Conservation (phyloP, 306 rosid species). For the Leucaena leucocephala region DNA sequence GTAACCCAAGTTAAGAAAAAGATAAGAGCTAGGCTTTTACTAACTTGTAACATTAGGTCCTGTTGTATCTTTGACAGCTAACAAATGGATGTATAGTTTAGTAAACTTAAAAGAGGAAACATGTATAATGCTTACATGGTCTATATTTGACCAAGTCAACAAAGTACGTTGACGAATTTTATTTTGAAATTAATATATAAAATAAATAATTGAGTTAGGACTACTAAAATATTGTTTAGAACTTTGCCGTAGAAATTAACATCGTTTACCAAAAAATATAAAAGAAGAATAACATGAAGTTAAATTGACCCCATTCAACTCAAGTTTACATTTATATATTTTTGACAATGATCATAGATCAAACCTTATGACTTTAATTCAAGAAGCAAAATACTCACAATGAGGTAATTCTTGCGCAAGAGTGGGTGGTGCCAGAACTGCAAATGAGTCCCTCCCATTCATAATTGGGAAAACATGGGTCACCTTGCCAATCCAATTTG, state of each 20-base stretch:
- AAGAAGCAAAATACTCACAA: neutral
- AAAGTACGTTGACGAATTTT: neutral
- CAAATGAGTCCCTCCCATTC: neutral
- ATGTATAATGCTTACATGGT: neutral
- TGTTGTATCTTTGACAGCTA: too few species aligned
- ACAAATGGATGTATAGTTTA: neutral
- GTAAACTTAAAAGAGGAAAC: neutral
- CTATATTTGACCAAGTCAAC: neutral
- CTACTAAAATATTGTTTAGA: neutral
- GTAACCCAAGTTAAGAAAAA: too few species aligned
- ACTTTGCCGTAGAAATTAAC: neutral
- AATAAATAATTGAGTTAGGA: neutral
- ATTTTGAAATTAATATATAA: neutral
- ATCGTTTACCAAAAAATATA: neutral
- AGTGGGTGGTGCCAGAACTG: neutral
- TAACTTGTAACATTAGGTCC: too few species aligned
- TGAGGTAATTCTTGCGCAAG: neutral
- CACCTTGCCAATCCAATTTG: neutral
- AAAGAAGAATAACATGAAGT: too few species aligned
- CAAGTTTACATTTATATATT: too few species aligned
- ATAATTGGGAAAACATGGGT: neutral
- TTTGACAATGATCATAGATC: too few species aligned
- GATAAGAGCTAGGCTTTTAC: too few species aligned
- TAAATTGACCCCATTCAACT: too few species aligned
- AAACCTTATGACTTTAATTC: neutral